Evolutionary conservation across 2,329 filamentous ascomycete species (phyloP).

Genomic region (Stenocarpella maydis): DNA sequence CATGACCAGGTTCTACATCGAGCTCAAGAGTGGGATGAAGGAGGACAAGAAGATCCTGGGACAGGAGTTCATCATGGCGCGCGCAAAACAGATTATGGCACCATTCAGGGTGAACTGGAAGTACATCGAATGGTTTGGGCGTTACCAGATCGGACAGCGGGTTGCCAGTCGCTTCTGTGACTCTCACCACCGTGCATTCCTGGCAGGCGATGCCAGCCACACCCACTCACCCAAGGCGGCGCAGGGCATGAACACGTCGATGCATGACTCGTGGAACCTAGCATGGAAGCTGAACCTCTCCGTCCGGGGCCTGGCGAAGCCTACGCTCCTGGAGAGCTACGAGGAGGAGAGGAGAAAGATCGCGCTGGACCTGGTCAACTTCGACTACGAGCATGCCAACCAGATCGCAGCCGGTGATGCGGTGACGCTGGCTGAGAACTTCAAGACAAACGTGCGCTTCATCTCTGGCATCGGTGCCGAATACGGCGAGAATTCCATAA

Average conservation of each 20-base stretch:
- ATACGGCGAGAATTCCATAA: conserved; percentile 61
- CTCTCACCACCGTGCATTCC: conserved; percentile 59
- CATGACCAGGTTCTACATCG: conserved; percentile 57
- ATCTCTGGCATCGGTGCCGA: conserved; percentile 72
- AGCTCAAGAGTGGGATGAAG: conserved; percentile 39
- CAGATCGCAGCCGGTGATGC: conserved; percentile 65
- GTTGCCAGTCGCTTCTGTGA: conserved; percentile 67
- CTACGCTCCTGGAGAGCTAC: conserved; percentile 57
- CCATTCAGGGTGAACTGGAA: conserved; percentile 52
- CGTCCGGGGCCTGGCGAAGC: conserved; percentile 51
- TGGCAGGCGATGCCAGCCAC: conserved; percentile 69
- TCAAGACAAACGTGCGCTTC: conserved; percentile 71
- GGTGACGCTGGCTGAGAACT: conserved; percentile 68
- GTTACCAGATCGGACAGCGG: conserved; percentile 65
- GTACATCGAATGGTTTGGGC: conserved; percentile 62
- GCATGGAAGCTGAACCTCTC: conserved; percentile 46
- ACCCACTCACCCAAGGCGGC: conserved; percentile 67
- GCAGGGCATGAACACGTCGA: conserved; percentile 56
- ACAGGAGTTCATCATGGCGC: conserved; percentile 66
- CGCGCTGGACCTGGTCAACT: conserved; percentile 54
- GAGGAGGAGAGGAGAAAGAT: conserved; percentile 58
- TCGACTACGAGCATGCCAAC: conserved; percentile 57
- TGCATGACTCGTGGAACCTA: conserved; percentile 56
- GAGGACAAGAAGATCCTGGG: conserved; percentile 43
- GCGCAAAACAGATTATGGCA: conserved; percentile 54